Evolutionary conservation across 2,329 filamentous ascomycete genomes (phyloP).

Genomic region (Tricladium varicosporioides): DNA sequence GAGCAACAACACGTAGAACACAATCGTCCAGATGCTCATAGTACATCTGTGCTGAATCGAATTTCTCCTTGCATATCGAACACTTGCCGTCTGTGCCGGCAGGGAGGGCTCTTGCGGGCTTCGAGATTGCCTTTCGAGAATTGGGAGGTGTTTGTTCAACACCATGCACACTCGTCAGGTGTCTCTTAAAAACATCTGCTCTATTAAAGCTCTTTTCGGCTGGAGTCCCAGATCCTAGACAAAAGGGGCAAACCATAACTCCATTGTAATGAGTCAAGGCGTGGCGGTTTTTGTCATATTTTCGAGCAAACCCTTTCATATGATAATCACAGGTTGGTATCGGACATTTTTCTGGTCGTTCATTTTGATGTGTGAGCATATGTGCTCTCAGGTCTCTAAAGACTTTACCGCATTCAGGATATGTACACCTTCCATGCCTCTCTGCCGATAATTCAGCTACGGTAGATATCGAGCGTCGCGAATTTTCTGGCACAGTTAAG

Average conservation of each 20-base stretch:
- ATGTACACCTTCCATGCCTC: slow-evolving; percentile 42
- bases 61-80: slow-evolving; percentile 83
- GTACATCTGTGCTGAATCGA: slow-evolving; percentile 84
- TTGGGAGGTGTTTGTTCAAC: slow-evolving; percentile 92
- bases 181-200: slow-evolving; percentile 92
- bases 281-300: slow-evolving; percentile 96
- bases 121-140: slow-evolving; percentile 61
- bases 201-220: slow-evolving; percentile 93
- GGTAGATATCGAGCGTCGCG: not conserved
- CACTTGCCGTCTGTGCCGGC: slow-evolving; percentile 78
- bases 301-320: slow-evolving; percentile 86
- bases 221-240: slow-evolving; percentile 77
- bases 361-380: slow-evolving; percentile 90
- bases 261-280: slow-evolving; percentile 95
- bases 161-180: slow-evolving; percentile 84
- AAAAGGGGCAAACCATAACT: slow-evolving; percentile 94
- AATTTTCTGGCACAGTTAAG: not conserved
- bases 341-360: slow-evolving; percentile 90
- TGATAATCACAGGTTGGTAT: slow-evolving; percentile 90
- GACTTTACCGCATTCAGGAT: slow-evolving; percentile 53
- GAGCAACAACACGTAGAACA: slow-evolving; percentile 47
- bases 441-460: not conserved
- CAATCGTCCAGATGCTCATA: slow-evolving; percentile 87
- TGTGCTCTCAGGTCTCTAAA: slow-evolving; percentile 72
- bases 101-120: slow-evolving; percentile 56